Percentiles rank a stretch among this genome's conserved stretches.
Conservation (phyloP, 1,284 basidiomycete genomes). For the Fomitopsis pinicola region DNA sequence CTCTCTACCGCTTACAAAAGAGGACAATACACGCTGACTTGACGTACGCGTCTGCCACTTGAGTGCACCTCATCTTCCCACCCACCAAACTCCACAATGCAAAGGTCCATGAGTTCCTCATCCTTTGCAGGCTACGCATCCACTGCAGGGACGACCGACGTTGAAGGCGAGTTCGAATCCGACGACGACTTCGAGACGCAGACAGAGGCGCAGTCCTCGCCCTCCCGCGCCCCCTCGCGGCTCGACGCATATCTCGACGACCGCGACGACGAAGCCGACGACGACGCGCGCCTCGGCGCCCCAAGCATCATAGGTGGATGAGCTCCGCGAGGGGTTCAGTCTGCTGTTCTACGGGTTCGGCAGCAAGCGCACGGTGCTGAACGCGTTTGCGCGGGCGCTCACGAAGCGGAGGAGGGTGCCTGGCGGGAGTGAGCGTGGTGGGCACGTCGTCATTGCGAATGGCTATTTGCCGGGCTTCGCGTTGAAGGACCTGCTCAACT, state of each 20-base stretch:
- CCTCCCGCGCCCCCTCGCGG: neutral
- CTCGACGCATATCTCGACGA: neutral
- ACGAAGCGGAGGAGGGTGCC: slow-evolving; percentile 6
- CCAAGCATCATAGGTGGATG: slow-evolving; percentile 40
- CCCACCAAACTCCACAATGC: neutral
- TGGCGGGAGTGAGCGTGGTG: slow-evolving; percentile 32
- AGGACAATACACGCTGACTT: neutral
- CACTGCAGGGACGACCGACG: neutral
- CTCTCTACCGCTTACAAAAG: neutral
- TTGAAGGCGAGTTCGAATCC: neutral
- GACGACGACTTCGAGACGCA: neutral
- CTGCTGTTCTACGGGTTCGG: slow-evolving; percentile 85
- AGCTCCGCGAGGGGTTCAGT: slow-evolving; percentile 82
- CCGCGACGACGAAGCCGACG: neutral
- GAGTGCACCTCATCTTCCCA: too few species aligned
- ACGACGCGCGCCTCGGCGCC: neutral
- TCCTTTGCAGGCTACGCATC: neutral
- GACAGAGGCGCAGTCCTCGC: neutral
- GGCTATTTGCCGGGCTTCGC: slow-evolving; percentile 71
- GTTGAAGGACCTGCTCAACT: slow-evolving; percentile 65
- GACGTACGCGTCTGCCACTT: too few species aligned
- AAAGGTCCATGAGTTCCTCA: neutral
- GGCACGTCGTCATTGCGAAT: slow-evolving; percentile 78
- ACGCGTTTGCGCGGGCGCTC: slow-evolving; percentile 64
- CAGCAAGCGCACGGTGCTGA: slow-evolving; percentile 74